Conservation (phyloP, 208 protist genomes). For the Trypanosoma mega region DNA sequence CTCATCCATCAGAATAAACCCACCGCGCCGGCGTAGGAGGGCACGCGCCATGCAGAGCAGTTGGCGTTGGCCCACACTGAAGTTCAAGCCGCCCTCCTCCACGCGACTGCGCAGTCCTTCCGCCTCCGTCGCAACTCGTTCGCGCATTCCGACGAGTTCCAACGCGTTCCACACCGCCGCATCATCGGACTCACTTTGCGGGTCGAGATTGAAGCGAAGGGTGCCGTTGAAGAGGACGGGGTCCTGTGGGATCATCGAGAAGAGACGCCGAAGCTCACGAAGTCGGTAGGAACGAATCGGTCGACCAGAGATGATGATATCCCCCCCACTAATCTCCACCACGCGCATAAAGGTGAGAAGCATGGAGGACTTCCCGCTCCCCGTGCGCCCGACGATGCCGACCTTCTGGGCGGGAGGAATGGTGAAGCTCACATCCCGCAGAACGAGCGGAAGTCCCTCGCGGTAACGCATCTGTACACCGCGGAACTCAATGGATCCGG, state of each 20-base stretch:
- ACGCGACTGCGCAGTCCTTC: conserved; percentile 31
- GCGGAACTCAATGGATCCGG: conserved; percentile 47
- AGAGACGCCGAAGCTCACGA: conserved; percentile 51
- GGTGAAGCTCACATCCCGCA: conserved; percentile 53
- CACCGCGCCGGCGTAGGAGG: conserved; percentile 12
- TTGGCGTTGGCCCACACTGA: conserved; percentile 35
- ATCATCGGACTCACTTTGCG: conserved; percentile 39
- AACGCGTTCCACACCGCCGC: conserved; percentile 41
- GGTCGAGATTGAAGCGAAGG: conserved; percentile 74
- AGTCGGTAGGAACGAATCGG: conserved; percentile 34
- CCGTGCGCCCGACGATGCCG: conserved; percentile 78
- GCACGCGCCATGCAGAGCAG: conserved; percentile 30
- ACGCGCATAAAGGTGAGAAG: conserved; percentile 67
- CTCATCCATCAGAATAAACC: conserved; percentile 38
- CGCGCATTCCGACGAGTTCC: conserved; percentile 40
- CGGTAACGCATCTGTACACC: conserved; percentile 80
- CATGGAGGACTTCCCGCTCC: conserved; percentile 84
- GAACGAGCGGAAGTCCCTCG: conserved; percentile 64
- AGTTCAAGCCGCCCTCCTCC: conserved; percentile 27
- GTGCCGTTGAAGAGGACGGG: conserved; percentile 78
- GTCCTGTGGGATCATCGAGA: conserved; percentile 82
- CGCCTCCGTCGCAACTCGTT: conserved; percentile 36
- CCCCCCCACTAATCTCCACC: conserved; percentile 42
- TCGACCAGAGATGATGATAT: conserved; percentile 44
- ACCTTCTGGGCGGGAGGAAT: conserved; percentile 75